These are phyloP conservation scores for Cryptosporidium parvum DNA, from an alignment of 169 alveolate genomes.

Conservation along the genomic window DNA sequence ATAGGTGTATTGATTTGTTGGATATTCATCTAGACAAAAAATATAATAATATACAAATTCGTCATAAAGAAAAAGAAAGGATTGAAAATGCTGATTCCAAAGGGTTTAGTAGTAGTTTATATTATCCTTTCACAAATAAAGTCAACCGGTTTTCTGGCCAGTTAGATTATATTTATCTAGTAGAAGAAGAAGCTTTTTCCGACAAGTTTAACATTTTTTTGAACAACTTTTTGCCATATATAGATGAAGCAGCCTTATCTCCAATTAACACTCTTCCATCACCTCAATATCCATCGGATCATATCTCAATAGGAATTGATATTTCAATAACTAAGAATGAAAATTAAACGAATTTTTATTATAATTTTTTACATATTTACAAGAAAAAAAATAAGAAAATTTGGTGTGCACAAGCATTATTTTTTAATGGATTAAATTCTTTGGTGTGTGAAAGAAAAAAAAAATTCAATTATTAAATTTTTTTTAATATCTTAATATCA, in stretches of 20 bases:
- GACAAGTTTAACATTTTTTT: conserved; percentile 11
- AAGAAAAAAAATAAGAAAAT: neutral
- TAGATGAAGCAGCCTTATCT: neutral
- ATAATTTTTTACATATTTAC: neutral
- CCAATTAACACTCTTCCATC: conserved; percentile 48
- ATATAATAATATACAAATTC: neutral
- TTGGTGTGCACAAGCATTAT: conserved; percentile 12
- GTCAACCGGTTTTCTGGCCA: conserved; percentile 67
- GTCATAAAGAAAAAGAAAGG: neutral
- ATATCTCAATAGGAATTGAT: conserved; percentile 64
- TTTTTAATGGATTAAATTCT: neutral
- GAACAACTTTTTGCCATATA: conserved; percentile 29
- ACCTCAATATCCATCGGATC: conserved; percentile 70
- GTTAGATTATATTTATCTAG: conserved; percentile 55
- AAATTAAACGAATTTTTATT: neutral
- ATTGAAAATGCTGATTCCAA: conserved; percentile 7
- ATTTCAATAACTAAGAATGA: conserved; percentile 28
- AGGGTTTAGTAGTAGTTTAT: neutral
- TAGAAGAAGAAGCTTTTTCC: conserved; percentile 9
- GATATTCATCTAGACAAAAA: conserved; percentile 21
- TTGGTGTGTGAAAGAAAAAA: neutral
- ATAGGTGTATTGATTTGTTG: conserved; percentile 50
- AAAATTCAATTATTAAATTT: neutral
- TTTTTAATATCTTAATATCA: neutral
- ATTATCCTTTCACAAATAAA: conserved; percentile 62